Evolutionary conservation across 2,329 filamentous ascomycete species (phyloP), one percentile per base, ranked within the genome.

Genomic region (Diplodia intermedia): DNA sequence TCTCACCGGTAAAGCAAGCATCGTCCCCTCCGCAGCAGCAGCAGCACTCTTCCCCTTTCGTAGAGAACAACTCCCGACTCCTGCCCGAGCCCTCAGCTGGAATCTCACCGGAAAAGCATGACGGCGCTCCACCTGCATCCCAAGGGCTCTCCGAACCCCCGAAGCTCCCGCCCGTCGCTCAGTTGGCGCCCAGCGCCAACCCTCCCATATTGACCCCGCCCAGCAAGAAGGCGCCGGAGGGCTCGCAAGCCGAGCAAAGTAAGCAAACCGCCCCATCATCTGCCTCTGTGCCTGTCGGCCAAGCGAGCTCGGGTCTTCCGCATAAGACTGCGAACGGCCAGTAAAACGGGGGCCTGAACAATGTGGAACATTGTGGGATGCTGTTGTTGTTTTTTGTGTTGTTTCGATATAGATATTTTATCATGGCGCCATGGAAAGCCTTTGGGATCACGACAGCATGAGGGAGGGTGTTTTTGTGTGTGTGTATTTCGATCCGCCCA

Each of bases 121-220:
- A 79, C 73, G 79, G 40, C 69, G 77, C 67, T 69, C 75, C 71
- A 11, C 76, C 78, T 1, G 55, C 73, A 6, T 75, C 74, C 47
- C 77, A 79, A n/a, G 73, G 73, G 23, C 71, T 77, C 56, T 73
- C 72, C 3, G 75, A 78, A 62, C 76, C 73, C 11, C 80, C 85
- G 0, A 82, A 89, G 29, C 78, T 90, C 2, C 88, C 88, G 5
- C 88, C 88, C 0, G 77, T 84, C 2, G 83, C 86, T 50, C 81
- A 85, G 1, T 75, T 91, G 57, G 85, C 86, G 11, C 89, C 89
- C 0, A 86, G 84, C 52, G 84, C 85, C 2, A 83, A 82, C 15
- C 81, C 85, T 68, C 84, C 86, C 71, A 87, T 88, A 68, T 75
- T 88, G 62, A 87, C 86, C 18, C 88, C 89, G 29, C 89, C 88